Percentiles rank a stretch among this genome's conserved stretches.
Conservation (phyloP, 1,284 basidiomycete genomes). For the Cryptococcus sp. region DNA sequence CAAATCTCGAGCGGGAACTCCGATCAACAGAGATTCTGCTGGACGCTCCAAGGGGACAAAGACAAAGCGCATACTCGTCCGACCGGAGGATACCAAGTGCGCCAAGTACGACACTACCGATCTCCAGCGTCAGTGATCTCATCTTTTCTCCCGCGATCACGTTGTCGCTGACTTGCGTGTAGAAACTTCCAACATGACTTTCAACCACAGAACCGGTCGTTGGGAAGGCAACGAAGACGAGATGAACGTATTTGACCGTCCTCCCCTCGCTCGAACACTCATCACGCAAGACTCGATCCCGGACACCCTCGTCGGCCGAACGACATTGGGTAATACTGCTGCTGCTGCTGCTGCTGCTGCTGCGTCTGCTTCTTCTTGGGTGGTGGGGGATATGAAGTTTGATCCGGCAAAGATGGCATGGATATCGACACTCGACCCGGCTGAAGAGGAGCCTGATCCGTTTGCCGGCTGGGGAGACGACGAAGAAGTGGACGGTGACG, state of each 20-base stretch:
- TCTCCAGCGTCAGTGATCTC: neutral
- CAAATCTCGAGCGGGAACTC: no score
- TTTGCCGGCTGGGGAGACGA: conserved; percentile 77
- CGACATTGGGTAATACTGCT: neutral
- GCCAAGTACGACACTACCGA: neutral
- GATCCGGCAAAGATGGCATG: conserved; percentile 91
- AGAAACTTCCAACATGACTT: conserved; percentile 58
- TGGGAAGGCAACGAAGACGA: conserved; percentile 96
- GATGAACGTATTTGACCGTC: conserved; percentile 78
- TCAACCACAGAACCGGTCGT: conserved; percentile 79
- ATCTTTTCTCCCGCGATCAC: neutral
- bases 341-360: conserved; percentile 11
- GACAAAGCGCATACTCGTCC: no score
- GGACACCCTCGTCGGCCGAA: no score
- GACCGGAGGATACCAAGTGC: no score
- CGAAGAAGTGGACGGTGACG: conserved; percentile 68
- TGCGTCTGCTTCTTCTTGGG: conserved; percentile 47
- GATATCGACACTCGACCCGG: conserved; percentile 74
- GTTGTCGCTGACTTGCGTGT: neutral
- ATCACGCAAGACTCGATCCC: conserved; percentile 45
- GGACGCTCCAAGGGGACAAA: no score
- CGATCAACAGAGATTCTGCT: no score
- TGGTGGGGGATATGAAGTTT: conserved; percentile 96
- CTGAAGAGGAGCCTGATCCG: conserved; percentile 88
- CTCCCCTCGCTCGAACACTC: conserved; percentile 62